Percentiles rank a stretch among this genome's conserved stretches.
Conservation (phyloP, 805 yeast genomes). For the Kluyveromyces siamensis region DNA sequence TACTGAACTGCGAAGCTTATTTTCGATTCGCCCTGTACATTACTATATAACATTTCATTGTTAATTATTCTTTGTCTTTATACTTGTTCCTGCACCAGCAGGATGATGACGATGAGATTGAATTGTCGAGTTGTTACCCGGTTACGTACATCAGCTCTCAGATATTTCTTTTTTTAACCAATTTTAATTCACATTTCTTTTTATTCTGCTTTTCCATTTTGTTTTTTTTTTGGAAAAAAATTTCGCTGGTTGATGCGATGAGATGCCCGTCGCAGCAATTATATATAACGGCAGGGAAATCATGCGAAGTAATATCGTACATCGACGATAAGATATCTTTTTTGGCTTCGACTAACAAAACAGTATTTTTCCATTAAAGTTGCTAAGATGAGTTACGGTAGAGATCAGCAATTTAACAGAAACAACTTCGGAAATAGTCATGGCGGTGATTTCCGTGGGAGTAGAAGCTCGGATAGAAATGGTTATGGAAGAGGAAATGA, state of each 20-base stretch:
- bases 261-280: neutral
- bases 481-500: slow-evolving; percentile 28
- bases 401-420: slow-evolving; percentile 31
- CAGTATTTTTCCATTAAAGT: slow-evolving; percentile 6
- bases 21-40: neutral
- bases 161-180: too few species aligned
- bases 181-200: neutral
- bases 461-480: slow-evolving; percentile 30
- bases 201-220: neutral
- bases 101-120: neutral
- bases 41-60: neutral
- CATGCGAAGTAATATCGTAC: too few species aligned
- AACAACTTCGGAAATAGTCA: slow-evolving; percentile 30
- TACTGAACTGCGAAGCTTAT: neutral
- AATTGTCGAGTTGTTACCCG: too few species aligned
- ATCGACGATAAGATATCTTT: too few species aligned
- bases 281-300: neutral
- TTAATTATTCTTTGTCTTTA: neutral
- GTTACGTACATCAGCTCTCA: too few species aligned
- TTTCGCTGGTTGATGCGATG: neutral
- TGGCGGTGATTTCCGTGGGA: slow-evolving; percentile 34
- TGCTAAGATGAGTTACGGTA: slow-evolving; percentile 27
- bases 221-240: too few species aligned
- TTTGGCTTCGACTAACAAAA: too few species aligned
- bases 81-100: neutral